A percentile compares a stretch with the other conserved stretches of the same genome.
phyloP scores from a whole-genome alignment of 1,284 basidiomycete genomes.

The Hortiboletus rubellus region DNA sequence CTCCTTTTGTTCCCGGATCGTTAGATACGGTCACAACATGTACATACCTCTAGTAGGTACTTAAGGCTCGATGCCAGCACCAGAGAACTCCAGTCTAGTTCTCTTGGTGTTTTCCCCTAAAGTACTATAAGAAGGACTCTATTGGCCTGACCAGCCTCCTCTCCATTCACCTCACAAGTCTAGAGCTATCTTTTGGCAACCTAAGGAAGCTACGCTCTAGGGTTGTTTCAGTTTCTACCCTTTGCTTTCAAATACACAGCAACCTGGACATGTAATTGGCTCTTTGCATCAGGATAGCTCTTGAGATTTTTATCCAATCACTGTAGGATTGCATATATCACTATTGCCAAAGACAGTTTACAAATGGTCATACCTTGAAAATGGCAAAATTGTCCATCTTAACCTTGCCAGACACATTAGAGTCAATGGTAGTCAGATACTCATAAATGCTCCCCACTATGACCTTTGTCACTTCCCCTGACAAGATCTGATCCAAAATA shows the following conservation, averaged over 20 bases:
- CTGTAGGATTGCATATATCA: conserved; percentile 40
- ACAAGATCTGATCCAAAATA: conserved; percentile 88
- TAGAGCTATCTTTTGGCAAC: no score
- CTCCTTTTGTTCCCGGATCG: no score
- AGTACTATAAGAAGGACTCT: no score
- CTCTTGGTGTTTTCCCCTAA: no score
- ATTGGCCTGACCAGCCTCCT: no score
- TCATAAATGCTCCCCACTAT: conserved; percentile 95
- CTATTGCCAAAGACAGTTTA: not conserved
- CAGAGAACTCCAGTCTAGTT: no score
- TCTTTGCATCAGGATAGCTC: conserved; percentile 95
- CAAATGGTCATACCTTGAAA: conserved; percentile 64
- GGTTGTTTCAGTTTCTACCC: conserved; percentile 49
- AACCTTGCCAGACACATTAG: conserved; percentile 75
- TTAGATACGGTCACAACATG: no score
- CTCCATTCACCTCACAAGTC: no score
- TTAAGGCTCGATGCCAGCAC: no score
- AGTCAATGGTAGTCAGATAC: conserved; percentile 75
- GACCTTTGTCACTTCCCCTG: conserved; percentile 86
- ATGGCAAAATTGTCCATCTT: conserved; percentile 94
- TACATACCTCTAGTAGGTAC: no score
- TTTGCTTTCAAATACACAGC: conserved; percentile 88
- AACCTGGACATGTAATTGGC: conserved; percentile 96
- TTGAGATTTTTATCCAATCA: conserved; percentile 93
- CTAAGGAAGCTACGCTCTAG: no score